A percentile compares a stretch with the other conserved stretches of the same genome.
These are phyloP conservation scores for Xylaria sp. DNA, from an alignment of 2,329 filamentous ascomycete species.

Conservation along the genomic window DNA sequence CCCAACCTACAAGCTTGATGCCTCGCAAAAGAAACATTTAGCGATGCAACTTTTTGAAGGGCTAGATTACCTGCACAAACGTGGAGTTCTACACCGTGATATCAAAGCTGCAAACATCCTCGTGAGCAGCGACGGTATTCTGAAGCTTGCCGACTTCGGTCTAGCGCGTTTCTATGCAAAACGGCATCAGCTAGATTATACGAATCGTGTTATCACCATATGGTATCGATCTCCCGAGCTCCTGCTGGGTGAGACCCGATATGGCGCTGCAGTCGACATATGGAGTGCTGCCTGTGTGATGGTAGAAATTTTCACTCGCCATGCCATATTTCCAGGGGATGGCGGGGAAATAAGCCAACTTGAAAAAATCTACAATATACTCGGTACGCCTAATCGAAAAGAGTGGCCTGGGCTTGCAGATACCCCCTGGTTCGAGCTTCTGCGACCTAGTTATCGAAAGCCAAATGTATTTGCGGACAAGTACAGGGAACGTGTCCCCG, in stretches of 20 bases:
- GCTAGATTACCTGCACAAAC: constrained; percentile 89
- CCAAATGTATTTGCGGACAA: constrained; percentile 83
- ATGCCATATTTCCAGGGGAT: constrained; percentile 94
- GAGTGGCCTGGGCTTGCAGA: constrained; percentile 93
- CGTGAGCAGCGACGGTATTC: constrained; percentile 85
- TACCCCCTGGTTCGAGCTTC: constrained; percentile 96
- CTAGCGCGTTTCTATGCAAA: constrained; percentile 97
- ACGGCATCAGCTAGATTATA: constrained; percentile 90
- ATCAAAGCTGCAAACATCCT: constrained; percentile 99
- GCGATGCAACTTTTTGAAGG: constrained; percentile 94
- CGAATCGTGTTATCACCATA: constrained; percentile 97
- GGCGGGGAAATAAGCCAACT: constrained; percentile 96
- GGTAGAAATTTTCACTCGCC: constrained; percentile 93
- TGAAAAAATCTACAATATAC: constrained; percentile 92
- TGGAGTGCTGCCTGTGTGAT: constrained; percentile 98
- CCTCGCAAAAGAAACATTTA: constrained; percentile 90
- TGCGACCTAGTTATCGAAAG: constrained; percentile 80
- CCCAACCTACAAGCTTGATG: constrained; percentile 85
- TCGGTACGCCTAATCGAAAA: constrained; percentile 85
- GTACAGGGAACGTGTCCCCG: constrained; percentile 80
- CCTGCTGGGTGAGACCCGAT: constrained; percentile 89
- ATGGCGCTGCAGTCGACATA: constrained; percentile 89
- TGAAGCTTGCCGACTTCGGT: constrained; percentile 97
- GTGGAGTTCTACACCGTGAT: constrained; percentile 94
- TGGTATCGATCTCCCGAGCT: constrained; percentile 96